A percentile compares a stretch with the other conserved stretches of the same genome.
Evolutionary conservation across 2,329 filamentous ascomycete species (phyloP).

Genomic region (Colletotrichum eremochloae): DNA sequence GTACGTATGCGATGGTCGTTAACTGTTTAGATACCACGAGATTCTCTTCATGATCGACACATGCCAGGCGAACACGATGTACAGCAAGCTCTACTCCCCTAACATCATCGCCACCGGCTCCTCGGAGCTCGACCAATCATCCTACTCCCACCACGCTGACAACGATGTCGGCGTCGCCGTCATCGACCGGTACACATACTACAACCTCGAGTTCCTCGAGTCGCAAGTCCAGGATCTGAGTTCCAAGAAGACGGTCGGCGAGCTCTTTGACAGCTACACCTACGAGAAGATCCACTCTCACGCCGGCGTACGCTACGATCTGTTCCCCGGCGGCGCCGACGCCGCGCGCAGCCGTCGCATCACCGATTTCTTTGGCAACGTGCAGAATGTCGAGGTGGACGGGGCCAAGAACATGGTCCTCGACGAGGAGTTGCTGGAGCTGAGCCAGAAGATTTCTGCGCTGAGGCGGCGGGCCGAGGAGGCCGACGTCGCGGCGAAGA

Average conservation of each 20-base stretch:
- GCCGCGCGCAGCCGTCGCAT: slow-evolving; percentile 84
- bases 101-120: slow-evolving; percentile 99
- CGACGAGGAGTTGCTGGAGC: slow-evolving; percentile 81
- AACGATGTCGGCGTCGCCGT: slow-evolving; percentile 98
- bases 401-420: slow-evolving; percentile 68
- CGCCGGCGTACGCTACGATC: slow-evolving; percentile 91
- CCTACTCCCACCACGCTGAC: slow-evolving; percentile 97
- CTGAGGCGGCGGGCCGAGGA: slow-evolving; percentile 64
- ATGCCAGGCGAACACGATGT: slow-evolving; percentile 99
- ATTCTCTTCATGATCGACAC: slow-evolving; percentile 99
- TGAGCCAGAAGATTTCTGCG: slow-evolving; percentile 76
- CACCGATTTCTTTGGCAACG: slow-evolving; percentile 98
- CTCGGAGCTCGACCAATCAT: slow-evolving; percentile 94
- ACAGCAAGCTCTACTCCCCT: slow-evolving; percentile 96
- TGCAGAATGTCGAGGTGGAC: slow-evolving; percentile 95
- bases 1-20: not conserved
- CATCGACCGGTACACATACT: slow-evolving; percentile 98
- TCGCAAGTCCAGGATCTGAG: slow-evolving; percentile 87
- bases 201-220: slow-evolving; percentile 97
- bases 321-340: slow-evolving; percentile 88
- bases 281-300: slow-evolving; percentile 94
- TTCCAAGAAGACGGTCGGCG: slow-evolving; percentile 90
- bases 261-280: slow-evolving; percentile 96
- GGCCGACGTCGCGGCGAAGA: slow-evolving; percentile 52
- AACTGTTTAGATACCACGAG: slow-evolving; percentile 81